phyloP scores from a whole-genome alignment of 2,329 filamentous ascomycete genomes.

The Colletotrichum eleusines region DNA sequence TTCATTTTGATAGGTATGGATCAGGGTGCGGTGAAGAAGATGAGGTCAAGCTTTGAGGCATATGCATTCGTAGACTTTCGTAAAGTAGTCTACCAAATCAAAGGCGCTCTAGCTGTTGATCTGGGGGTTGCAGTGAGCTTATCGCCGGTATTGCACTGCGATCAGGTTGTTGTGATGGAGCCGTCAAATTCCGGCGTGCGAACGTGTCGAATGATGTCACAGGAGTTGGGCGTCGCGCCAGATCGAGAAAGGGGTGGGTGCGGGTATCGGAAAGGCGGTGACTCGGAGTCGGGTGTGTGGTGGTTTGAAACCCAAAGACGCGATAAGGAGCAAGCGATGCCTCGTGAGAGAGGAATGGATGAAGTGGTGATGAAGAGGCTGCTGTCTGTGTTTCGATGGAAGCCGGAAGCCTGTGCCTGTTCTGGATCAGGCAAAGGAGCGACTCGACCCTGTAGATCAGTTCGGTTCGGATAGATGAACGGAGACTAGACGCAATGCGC shows the following conservation, averaged over 20 bases:
- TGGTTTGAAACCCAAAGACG: conserved; percentile 5
- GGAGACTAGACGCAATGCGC: conserved; percentile 43
- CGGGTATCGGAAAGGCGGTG: conserved; percentile 27
- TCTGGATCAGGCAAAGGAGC: conserved; percentile 37
- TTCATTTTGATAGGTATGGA: conserved; percentile 41
- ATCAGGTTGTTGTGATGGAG: conserved; percentile 36
- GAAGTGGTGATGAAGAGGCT: conserved; percentile 20
- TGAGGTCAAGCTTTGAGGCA: conserved; percentile 18
- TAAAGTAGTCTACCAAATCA: neutral
- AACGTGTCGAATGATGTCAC: conserved; percentile 42
- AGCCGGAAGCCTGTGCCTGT: conserved; percentile 31
- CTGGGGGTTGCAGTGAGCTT: conserved; percentile 24
- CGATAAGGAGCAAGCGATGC: conserved; percentile 24
- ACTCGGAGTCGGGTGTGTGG: conserved; percentile 20
- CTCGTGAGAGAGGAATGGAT: conserved; percentile 13
- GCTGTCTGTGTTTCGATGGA: conserved; percentile 35
- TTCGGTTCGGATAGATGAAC: conserved; percentile 34
- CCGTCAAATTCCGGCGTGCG: conserved; percentile 29
- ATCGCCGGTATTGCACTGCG: conserved; percentile 38
- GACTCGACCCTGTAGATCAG: conserved; percentile 41
- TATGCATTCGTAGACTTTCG: conserved; percentile 25
- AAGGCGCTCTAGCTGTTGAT: conserved; percentile 6
- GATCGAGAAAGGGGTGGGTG: conserved; percentile 23
- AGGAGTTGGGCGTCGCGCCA: conserved; percentile 37
- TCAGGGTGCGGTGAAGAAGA: conserved; percentile 29